Evolutionary conservation across 2,329 filamentous ascomycete genomes (phyloP), one percentile per base, ranked within the genome.

Genomic region (Fusarium brevicatenulatum): DNA sequence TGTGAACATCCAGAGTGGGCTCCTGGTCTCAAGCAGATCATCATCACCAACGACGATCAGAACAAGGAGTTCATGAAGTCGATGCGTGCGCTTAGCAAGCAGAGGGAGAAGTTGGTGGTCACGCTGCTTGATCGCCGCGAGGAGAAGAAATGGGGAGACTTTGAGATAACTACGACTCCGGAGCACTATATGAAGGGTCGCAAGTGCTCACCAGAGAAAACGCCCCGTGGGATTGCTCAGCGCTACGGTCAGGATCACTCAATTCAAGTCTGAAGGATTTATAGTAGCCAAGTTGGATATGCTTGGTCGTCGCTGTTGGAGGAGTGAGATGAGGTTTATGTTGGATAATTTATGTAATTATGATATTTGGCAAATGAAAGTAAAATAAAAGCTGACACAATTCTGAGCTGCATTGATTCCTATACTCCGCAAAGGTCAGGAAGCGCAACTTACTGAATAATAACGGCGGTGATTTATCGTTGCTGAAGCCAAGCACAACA

Each of bases 61-160:
- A 36, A 66, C 9, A 72, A 55, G 34, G 21, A 25, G 0, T 75
- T 71, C 11, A 69, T 75, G 72, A 73, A 71, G 43, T 36, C 62
- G 1, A 59, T 75, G 67, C 62, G 64, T n/a, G 44, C 18, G 12
- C 25, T 75, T 42, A 32, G 57, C 1, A 75, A 46, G 36, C 44
- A 63, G 40, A 75, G 72, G 19, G 6, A 23, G 7, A 9, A 4
- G 9, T 32, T 75, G n/a, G 28, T 19, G 9, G 28, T 71, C 1
- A 49, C 46, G 13, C 46, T 49, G 19, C 28, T 49, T n/a, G 0
- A 1, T n/a, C 46, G 46, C 28, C 4, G 15, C 0, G 46, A 75
- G 37, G 1, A 15, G 1, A 75, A 71, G 57, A 73, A 68, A 10
- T 69, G 53, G 39, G 72, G 62, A 44, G 72, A 75, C 47, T 75